Base-by-base conservation (phyloP, 192 early-diverging fungal species). In the Funneliformis mosseae region DNA sequence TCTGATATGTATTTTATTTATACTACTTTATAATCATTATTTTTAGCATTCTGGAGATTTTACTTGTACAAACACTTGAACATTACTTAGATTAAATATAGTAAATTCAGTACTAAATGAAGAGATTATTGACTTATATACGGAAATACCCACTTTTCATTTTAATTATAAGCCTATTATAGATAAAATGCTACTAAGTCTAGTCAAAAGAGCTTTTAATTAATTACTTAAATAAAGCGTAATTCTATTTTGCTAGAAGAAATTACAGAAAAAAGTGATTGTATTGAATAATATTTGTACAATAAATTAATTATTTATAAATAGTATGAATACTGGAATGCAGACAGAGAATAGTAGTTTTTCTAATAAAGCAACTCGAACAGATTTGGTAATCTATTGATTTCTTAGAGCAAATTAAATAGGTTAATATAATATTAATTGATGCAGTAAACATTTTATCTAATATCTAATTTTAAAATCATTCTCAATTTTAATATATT, bases 51-150 rank as follows among this genome's bases (percentile, higher is more conserved):
- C 25, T 33, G 64, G 8, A 16, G 33, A 28, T 66, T 25, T 66
- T 28, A 28, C 33, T 66, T 66, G 64, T 9, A 28, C 64, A 66
- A 66, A 67, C 64, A 67, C 64, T 67, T 67, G 64, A 67, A 67
- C 2, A 67, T 67, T 25, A 67, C n/a, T 1, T 12, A 67, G 64
- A 25, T 66, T 28, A 66, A 66, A 27, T 67, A 16, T 16, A 50
- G 16, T 50, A 67, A 67, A 67, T 67, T 67, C 64, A 23, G 25
- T 67, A 64, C 62, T 64, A 64, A 64, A 64, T 64, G 7, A 64
- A 64, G 64, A 67, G 64, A 67, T 67, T 5, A 67, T 67, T 67
- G 64, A 67, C n/a, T 67, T 67, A 67, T 67, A 67, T 67, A n/a
- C n/a, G 33, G 5, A 67, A 67, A 67, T 67, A 67, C 64, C n/a